These are phyloP conservation scores for Eutrema yunnanense DNA, from an alignment of 345 rosid species.

Conservation along the genomic window DNA sequence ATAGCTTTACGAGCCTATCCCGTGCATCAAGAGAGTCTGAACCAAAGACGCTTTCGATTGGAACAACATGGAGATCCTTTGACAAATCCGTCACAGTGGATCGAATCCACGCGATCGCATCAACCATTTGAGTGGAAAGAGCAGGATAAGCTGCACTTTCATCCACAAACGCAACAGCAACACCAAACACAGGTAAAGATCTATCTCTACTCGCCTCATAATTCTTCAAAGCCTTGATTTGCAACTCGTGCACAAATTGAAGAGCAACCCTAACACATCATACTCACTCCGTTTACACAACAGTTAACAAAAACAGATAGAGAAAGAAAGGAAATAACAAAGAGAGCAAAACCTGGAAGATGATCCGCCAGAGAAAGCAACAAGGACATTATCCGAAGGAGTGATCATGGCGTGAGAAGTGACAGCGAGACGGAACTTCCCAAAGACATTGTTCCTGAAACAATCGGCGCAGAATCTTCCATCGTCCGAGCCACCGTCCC, in stretches of 20 bases:
- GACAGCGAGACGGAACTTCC: constrained; percentile 81
- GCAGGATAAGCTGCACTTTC: constrained; percentile 43
- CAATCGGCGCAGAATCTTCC: constrained; percentile 64
- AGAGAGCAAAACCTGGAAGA: constrained; percentile 57
- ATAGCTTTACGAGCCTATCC: constrained; percentile 44
- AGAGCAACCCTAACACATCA: constrained; percentile 55
- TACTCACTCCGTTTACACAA: not conserved
- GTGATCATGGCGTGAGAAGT: constrained; percentile 81
- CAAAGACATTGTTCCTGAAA: constrained; percentile 66
- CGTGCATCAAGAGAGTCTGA: constrained; percentile 41
- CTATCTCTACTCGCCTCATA: constrained; percentile 76
- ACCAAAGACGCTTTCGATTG: constrained; percentile 46
- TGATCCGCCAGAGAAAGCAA: constrained; percentile 93
- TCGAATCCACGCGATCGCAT: constrained; percentile 43
- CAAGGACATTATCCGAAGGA: constrained; percentile 82
- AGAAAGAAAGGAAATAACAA: not conserved
- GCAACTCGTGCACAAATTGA: constrained; percentile 86
- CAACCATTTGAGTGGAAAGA: constrained; percentile 23
- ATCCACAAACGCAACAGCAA: constrained; percentile 79
- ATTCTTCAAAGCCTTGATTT: constrained; percentile 69
- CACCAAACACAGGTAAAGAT: constrained; percentile 79
- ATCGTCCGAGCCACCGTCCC: constrained; percentile 40
- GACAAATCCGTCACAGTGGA: constrained; percentile 40
- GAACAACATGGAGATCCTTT: constrained; percentile 60
- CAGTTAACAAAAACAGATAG: not conserved